phyloP scores from a whole-genome alignment of 176 grass and related monocot species.

The Olyra latifolia region DNA sequence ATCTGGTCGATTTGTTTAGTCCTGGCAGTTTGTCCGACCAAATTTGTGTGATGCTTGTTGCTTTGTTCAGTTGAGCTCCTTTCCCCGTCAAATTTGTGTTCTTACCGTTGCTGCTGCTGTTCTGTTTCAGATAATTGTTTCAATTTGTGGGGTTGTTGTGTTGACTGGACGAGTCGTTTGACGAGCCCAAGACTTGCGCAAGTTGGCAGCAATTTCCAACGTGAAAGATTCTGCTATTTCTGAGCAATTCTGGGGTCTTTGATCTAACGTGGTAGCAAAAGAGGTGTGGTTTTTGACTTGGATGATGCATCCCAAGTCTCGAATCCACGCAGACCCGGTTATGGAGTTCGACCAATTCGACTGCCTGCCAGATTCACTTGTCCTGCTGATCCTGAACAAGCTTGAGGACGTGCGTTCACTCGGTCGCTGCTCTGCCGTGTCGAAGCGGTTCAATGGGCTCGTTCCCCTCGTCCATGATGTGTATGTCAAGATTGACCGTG shows the following conservation, averaged over 20 bases:
- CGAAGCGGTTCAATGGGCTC: conserved; percentile 65
- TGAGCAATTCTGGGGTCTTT: not conserved
- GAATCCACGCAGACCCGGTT: conserved; percentile 58
- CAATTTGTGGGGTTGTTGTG: not conserved
- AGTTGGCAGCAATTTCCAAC: not conserved
- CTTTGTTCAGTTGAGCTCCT: not conserved
- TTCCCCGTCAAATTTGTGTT: not conserved
- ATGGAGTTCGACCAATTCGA: conserved; percentile 60
- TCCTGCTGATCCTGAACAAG: conserved; percentile 79
- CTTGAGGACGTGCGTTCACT: conserved; percentile 70
- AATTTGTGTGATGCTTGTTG: not conserved
- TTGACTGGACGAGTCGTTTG: not conserved
- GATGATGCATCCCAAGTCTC: conserved; percentile 60
- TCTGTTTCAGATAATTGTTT: conserved; percentile 6
- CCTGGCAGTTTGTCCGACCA: not conserved
- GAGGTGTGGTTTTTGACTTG: not conserved
- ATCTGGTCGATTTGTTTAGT: not conserved
- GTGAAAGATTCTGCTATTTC: not conserved
- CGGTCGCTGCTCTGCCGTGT: conserved; percentile 72
- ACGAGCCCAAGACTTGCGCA: not conserved
- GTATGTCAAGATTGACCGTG: conserved; percentile 72
- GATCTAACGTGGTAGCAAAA: not conserved
- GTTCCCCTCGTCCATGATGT: conserved; percentile 69
- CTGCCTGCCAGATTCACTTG: conserved; percentile 61
- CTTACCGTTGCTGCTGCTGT: not conserved